Percentiles rank a stretch among this genome's conserved stretches.
phyloP scores from a whole-genome alignment of 139 green algal genomes.

The Chlamydomonas sp. region DNA sequence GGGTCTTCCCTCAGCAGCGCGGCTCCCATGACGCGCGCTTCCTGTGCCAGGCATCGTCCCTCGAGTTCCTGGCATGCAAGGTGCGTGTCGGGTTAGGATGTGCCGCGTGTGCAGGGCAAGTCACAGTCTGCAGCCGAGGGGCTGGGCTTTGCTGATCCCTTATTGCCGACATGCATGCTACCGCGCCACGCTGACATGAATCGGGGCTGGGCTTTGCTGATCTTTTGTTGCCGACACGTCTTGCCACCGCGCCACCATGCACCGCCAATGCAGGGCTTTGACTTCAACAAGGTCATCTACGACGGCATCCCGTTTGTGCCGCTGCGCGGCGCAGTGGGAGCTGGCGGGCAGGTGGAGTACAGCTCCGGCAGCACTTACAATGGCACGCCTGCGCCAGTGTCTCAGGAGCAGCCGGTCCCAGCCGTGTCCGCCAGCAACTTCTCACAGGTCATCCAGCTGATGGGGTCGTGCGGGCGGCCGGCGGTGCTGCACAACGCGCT shows the following conservation, averaged over 20 bases:
- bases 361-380: neutral
- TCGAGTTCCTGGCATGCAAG: constrained; percentile 50
- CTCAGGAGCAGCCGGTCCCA: neutral
- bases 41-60: constrained; percentile 52
- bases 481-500: neutral
- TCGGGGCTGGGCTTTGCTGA: no score
- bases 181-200: no score
- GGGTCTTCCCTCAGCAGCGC: constrained; percentile 50
- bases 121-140: no score
- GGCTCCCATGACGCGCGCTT: constrained; percentile 52
- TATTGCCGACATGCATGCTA: no score
- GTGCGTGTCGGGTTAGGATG: constrained; percentile 1
- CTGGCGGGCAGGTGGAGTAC: neutral
- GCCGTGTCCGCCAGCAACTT: neutral
- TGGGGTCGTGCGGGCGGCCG: neutral
- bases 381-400: neutral
- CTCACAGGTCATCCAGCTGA: neutral
- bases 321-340: neutral
- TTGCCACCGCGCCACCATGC: no score
- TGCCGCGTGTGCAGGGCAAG: no score
- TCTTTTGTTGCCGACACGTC: no score
- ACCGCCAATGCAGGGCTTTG: constrained; percentile 13
- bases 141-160: no score
- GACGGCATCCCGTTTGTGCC: constrained; percentile 9
- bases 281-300: constrained; percentile 9